These are phyloP conservation scores for Nadsonia fulvescens DNA, from an alignment of 805 yeast species.

Conservation along the genomic window DNA sequence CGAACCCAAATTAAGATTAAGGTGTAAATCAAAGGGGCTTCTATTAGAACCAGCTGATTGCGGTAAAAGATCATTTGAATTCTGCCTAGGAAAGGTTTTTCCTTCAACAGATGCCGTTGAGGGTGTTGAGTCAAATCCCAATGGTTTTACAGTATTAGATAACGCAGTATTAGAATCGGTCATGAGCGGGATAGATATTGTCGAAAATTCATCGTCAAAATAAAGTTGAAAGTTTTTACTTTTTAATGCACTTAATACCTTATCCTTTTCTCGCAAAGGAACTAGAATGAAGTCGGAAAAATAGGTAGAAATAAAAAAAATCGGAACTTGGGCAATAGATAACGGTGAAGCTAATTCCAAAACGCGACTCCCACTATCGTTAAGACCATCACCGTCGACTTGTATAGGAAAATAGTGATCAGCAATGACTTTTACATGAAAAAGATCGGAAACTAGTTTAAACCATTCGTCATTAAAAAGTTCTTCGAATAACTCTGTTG, in stretches of 20 bases:
- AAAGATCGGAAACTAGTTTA: conserved; percentile 14
- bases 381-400: conserved; percentile 41
- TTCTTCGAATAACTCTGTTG: conserved; percentile 21
- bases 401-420: conserved; percentile 35
- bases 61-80: conserved; percentile 1
- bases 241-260: conserved; percentile 29
- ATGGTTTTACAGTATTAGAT: conserved; percentile 3
- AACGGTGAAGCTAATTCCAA: conserved; percentile 40
- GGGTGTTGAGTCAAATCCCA: conserved; percentile 2
- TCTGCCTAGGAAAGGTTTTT: not conserved
- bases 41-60: too few relatives aligned
- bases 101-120: conserved; percentile 1
- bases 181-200: conserved; percentile 18
- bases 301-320: conserved; percentile 45
- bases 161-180: conserved; percentile 5
- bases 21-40: too few relatives aligned
- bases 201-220: conserved; percentile 26
- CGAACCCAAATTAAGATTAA: too few relatives aligned
- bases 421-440: conserved; percentile 23
- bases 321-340: conserved; percentile 35
- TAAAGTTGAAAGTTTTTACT: conserved; percentile 26
- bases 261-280: conserved; percentile 27
- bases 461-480: conserved; percentile 25
- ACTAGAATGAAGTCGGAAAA: conserved; percentile 45
- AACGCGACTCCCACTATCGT: conserved; percentile 31